These are phyloP conservation scores for Aegilops longissima DNA, from an alignment of 176 grass and related monocot species.

Conservation along the genomic window DNA sequence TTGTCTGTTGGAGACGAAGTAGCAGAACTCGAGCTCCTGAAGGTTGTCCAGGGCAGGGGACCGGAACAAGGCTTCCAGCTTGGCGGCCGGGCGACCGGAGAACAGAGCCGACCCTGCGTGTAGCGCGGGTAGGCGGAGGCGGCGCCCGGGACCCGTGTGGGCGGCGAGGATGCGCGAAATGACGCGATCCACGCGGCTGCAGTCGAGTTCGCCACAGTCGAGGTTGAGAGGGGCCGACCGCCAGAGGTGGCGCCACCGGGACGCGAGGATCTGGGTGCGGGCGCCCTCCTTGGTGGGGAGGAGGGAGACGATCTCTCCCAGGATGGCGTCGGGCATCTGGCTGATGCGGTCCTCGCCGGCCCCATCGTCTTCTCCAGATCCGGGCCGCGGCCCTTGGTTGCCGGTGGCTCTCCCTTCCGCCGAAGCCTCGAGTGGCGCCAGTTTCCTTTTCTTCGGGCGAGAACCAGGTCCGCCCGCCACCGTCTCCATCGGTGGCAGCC, in stretches of 20 bases:
- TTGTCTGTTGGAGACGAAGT: neutral
- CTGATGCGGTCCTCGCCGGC: neutral
- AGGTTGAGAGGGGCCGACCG: neutral
- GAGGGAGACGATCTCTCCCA: neutral
- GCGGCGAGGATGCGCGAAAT: neutral
- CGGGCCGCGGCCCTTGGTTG: neutral
- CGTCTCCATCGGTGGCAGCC: too few species aligned
- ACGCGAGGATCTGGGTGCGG: neutral
- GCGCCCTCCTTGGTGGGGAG: neutral
- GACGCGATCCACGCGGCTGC: neutral
- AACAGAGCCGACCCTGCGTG: too few species aligned
- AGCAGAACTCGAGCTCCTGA: neutral
- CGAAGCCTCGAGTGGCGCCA: neutral
- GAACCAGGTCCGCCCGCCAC: neutral
- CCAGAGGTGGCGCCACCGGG: neutral
- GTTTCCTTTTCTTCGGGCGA: neutral
- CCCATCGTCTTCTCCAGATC: neutral
- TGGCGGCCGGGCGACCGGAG: neutral
- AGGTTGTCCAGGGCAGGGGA: neutral
- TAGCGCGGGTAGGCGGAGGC: neutral
- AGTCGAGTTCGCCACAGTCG: neutral
- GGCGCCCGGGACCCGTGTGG: neutral
- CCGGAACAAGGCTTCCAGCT: neutral
- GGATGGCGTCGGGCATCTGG: neutral
- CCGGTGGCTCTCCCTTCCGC: neutral